A percentile compares a stretch with the other conserved stretches of the same genome.
These are phyloP conservation scores for Polysphondylium violaceum DNA, from an alignment of 78 protist genomes.

Conservation along the genomic window DNA sequence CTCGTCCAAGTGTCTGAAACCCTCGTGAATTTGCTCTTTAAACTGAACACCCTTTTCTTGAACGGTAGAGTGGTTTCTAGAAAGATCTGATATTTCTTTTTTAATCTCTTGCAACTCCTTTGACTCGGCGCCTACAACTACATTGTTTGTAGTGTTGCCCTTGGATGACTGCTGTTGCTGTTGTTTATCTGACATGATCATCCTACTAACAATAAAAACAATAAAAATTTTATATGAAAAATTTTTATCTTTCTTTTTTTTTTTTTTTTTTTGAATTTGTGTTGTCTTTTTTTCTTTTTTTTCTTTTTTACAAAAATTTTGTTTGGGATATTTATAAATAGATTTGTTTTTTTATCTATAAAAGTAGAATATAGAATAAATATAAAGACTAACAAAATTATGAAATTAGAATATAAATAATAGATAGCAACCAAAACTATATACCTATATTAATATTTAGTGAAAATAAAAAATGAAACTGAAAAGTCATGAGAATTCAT, in stretches of 20 bases:
- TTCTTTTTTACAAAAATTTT: background rate
- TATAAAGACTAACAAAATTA: too few species aligned
- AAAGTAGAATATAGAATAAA: too few species aligned
- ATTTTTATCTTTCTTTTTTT: background rate
- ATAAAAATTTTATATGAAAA: background rate
- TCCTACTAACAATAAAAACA: background rate
- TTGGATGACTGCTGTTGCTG: background rate
- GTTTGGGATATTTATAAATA: background rate
- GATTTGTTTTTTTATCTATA: background rate
- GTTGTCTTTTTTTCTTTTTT: conserved; percentile 1
- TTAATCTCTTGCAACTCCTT: conserved; percentile 50
- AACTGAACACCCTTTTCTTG: conserved; percentile 47
- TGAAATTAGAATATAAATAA: too few species aligned
- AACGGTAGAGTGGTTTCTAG: background rate
- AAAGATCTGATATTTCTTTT: conserved; percentile 9
- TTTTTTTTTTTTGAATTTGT: background rate
- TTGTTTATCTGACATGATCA: background rate
- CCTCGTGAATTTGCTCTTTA: conserved; percentile 34
- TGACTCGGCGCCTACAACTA: background rate
- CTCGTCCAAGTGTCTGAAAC: conserved; percentile 39
- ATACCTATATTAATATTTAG: too few species aligned
- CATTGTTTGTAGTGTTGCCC: background rate
- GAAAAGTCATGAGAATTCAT: background rate
- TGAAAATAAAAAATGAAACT: too few species aligned
- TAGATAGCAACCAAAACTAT: too few species aligned